Evolutionary conservation across 768 basidiomycete species (phyloP).

Genomic region (Agaricus bisporus): DNA sequence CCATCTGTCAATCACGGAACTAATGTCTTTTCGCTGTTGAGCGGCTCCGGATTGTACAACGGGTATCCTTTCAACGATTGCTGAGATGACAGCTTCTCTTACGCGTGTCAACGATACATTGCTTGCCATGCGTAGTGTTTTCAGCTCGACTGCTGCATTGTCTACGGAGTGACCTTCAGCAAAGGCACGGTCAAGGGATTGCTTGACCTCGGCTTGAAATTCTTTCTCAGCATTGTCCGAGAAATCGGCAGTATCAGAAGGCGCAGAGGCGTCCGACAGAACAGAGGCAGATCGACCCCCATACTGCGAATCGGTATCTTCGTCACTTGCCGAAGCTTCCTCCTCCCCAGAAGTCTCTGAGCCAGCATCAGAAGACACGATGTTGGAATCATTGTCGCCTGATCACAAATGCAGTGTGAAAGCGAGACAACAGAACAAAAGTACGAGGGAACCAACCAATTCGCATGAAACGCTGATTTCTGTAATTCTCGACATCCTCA

Average conservation of each 20-base stretch:
- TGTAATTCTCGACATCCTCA: slow-evolving; percentile 42
- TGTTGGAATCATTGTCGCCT: slow-evolving; percentile 63
- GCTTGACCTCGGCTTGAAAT: slow-evolving; percentile 70
- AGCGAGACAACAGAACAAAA: background rate
- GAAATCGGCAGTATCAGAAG: slow-evolving; percentile 23
- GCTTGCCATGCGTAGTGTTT: slow-evolving; percentile 94
- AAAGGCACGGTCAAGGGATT: slow-evolving; percentile 89
- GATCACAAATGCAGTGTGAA: background rate
- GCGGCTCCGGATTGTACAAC: slow-evolving; percentile 50
- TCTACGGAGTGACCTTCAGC: slow-evolving; percentile 88
- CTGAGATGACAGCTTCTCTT: slow-evolving; percentile 82
- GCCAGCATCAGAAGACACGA: slow-evolving; percentile 54
- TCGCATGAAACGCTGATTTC: slow-evolving; percentile 69
- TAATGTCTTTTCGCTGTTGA: slow-evolving; percentile 62
- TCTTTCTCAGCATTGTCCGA: slow-evolving; percentile 52
- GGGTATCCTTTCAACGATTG: slow-evolving; percentile 67
- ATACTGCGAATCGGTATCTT: slow-evolving; percentile 30
- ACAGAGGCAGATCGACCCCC: slow-evolving; percentile 32
- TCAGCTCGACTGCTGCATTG: slow-evolving; percentile 90
- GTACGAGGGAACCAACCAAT: slow-evolving; percentile 41
- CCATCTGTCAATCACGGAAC: slow-evolving; percentile 66
- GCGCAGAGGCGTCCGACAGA: slow-evolving; percentile 44
- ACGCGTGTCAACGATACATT: slow-evolving; percentile 88
- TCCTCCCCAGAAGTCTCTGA: slow-evolving; percentile 52
- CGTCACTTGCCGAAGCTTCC: slow-evolving; percentile 33